These are phyloP conservation scores for Rhynchosporium agropyri DNA, from an alignment of 2,329 filamentous ascomycete species.

Conservation along the genomic window DNA sequence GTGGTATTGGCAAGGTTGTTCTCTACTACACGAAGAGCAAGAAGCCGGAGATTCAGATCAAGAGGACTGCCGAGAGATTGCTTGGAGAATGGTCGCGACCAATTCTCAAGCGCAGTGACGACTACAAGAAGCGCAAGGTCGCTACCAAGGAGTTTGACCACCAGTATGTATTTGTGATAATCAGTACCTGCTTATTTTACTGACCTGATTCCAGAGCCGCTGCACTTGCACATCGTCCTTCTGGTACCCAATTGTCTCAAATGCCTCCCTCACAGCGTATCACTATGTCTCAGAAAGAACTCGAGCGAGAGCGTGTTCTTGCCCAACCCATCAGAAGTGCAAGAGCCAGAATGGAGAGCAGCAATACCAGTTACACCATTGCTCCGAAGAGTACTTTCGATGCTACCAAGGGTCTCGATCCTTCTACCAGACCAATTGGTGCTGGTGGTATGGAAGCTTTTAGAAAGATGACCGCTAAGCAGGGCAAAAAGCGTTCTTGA, in stretches of 20 bases:
- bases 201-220: slow-evolving; percentile 38
- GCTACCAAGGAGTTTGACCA: slow-evolving; percentile 66
- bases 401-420: slow-evolving; percentile 53
- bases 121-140: slow-evolving; percentile 83
- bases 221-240: slow-evolving; percentile 42
- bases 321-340: slow-evolving; percentile 58
- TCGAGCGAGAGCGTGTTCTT: slow-evolving; percentile 59
- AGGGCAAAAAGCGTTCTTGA: slow-evolving; percentile 53
- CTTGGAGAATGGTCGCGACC: slow-evolving; percentile 94
- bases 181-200: slow-evolving; percentile 12
- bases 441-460: slow-evolving; percentile 67
- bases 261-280: slow-evolving; percentile 35
- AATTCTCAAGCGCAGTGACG: slow-evolving; percentile 89
- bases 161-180: slow-evolving; percentile 50
- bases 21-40: slow-evolving; percentile 97
- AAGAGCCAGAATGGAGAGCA: slow-evolving; percentile 52
- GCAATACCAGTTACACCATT: slow-evolving; percentile 42
- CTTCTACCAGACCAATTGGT: slow-evolving; percentile 57
- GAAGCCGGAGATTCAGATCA: slow-evolving; percentile 83
- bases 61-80: slow-evolving; percentile 90
- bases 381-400: slow-evolving; percentile 61
- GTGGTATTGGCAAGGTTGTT: slow-evolving; percentile 93
- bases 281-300: slow-evolving; percentile 38
- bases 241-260: slow-evolving; percentile 38
- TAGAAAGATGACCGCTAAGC: slow-evolving; percentile 65